Conservation (phyloP, 495 filamentous ascomycete species). For the Hyphodiscus hymeniophilus region DNA sequence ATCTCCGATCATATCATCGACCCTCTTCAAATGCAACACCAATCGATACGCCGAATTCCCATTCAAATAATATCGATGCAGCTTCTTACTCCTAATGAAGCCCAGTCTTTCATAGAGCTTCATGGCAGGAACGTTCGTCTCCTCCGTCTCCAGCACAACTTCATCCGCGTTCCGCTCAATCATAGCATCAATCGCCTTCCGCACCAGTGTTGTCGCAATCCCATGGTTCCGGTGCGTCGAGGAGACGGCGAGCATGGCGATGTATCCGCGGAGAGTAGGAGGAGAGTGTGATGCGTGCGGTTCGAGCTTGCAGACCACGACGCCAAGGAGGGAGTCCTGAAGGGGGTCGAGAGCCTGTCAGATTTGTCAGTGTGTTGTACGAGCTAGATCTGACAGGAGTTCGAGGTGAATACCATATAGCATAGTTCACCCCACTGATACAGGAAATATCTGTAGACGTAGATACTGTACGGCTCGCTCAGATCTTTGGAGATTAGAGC, state of each 20-base stretch:
- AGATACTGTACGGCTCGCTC: slow-evolving; percentile 98
- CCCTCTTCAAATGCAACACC: slow-evolving; percentile 65
- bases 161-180: slow-evolving; percentile 76
- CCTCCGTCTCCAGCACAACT: slow-evolving; percentile 94
- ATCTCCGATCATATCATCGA: slow-evolving; percentile 19
- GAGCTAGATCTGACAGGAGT: not conserved
- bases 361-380: not conserved
- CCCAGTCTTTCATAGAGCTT: slow-evolving; percentile 90
- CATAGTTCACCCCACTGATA: slow-evolving; percentile 98
- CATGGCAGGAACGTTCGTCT: slow-evolving; percentile 86
- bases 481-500: slow-evolving; percentile 93
- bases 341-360: slow-evolving; percentile 55
- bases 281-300: slow-evolving; percentile 59
- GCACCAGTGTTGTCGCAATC: slow-evolving; percentile 85
- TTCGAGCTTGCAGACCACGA: slow-evolving; percentile 95
- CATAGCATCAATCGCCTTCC: slow-evolving; percentile 92
- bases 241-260: slow-evolving; percentile 92
- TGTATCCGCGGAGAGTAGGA: slow-evolving; percentile 84
- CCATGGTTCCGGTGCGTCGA: slow-evolving; percentile 71
- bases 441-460: slow-evolving; percentile 97
- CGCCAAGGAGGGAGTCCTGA: slow-evolving; percentile 56
- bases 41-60: slow-evolving; percentile 91
- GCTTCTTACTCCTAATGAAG: slow-evolving; percentile 83
- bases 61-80: slow-evolving; percentile 95
- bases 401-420: slow-evolving; percentile 58